phyloP scores from a whole-genome alignment of 2,329 filamentous ascomycete species.

The Cladosporium sp. region DNA sequence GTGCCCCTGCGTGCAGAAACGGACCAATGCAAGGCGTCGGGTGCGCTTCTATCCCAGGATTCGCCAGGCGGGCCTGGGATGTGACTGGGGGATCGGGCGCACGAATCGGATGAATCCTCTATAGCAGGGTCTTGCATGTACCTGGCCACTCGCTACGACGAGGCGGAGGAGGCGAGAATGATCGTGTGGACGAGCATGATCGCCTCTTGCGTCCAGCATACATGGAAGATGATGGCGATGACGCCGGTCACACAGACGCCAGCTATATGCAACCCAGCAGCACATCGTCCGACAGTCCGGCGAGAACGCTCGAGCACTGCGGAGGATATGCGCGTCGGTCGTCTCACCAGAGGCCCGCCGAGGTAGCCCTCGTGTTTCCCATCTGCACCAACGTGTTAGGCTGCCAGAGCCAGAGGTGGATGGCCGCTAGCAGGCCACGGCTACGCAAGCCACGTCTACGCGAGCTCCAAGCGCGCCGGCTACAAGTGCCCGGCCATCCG shows the following conservation, averaged over 20 bases:
- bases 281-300: slow-evolving; percentile 10
- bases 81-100: slow-evolving; percentile 1
- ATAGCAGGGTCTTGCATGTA: background rate
- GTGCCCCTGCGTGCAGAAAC: background rate
- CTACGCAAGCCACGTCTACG: background rate
- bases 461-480: background rate
- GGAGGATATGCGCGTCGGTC: background rate
- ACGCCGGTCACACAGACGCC: background rate
- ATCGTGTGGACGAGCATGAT: no score
- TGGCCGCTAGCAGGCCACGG: background rate
- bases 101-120: slow-evolving; percentile 6
- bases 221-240: background rate
- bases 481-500: background rate
- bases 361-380: background rate
- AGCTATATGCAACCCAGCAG: background rate
- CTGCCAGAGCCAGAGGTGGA: background rate
- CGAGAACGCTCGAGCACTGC: background rate
- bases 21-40: slow-evolving; percentile 6
- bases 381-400: background rate
- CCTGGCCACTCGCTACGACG: background rate
- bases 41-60: slow-evolving; percentile 6
- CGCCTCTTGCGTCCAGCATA: no score
- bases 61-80: slow-evolving; percentile 3
- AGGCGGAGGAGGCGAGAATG: no score
- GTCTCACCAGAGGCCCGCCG: background rate